Evolutionary conservation across 2,329 filamentous ascomycete genomes (phyloP), one percentile per base, ranked within the genome.

Genomic region (Neodidymelliopsis sp.): DNA sequence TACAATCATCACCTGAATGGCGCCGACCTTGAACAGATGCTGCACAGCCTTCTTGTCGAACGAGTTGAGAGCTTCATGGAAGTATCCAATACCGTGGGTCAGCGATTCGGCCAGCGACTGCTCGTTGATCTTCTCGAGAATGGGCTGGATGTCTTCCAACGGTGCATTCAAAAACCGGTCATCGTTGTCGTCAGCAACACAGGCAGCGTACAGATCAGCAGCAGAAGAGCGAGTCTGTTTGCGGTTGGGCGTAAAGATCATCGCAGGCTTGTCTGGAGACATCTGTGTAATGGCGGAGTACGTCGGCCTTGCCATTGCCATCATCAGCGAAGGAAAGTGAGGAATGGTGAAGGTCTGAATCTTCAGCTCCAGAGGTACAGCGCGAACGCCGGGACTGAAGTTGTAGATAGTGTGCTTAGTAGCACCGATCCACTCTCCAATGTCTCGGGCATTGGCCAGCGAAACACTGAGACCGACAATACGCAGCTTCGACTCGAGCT

Each of bases 361-460:
- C 70, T 97, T 91, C 48, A 99, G 83, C 71, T 97, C 93, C 23
- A 99, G 78, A 16, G 93, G 92, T 13, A 97, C 85, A 1, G 91
- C 89, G 47, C 95, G 87, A 53, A 93, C 87, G 66, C 93, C 88
- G 2, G 94, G 94, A 63, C 91, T 96, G 78, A 99, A 99, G 77
- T 99, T 99, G 81, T 93, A 99, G 57, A 96, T 96, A 37, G 94
- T 96, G 71, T 99, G 94, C 78, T 97, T 97, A 73, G 87, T 96
- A 6, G 93, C 94, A 59, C 95, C 94, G 60, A 99, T 91, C 94
- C 94, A 99, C 75, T 97, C 94, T 40, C 93, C 93, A 63, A 99
- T 84, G 65, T 99, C 94, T 50, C 91, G 85, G 38, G 93, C 92
- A 69, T 97, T 97, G 4, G 94, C 87, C 16, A 99, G 81, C 18